Base-by-base conservation (phyloP, 306 rosid genomes). In the Abrus precatorius region DNA sequence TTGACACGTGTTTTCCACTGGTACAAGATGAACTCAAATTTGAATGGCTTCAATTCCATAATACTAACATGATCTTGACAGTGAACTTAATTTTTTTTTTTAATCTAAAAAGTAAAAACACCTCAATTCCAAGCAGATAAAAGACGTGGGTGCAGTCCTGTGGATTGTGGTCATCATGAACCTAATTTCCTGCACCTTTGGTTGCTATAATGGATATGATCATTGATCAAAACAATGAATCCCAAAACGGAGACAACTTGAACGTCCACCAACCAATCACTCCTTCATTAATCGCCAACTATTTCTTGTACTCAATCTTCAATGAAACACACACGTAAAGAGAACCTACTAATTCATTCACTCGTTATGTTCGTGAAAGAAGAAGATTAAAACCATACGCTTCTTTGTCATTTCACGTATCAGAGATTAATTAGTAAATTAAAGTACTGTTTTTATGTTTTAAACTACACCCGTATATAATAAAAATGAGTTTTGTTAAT, bases 161-260 rank as follows among this genome's bases (percentile, higher is more conserved):
- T 43, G 59, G 71, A 75, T 34, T 69, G 55, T 48, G 61, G 71
- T 62, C 11, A 69, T 63, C 41, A 73, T 77, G 72, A 52, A 69
- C 27, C 59, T 54, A 69, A 59, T 38, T 72, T 36, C 10, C 53
- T 28, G 87, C 36, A 75, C 20, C 71, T 36, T 59, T 49, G 2
- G 33, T 43, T 60, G 69, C 72, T 57, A 84, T 81, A 53, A 61
- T 83, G 59, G 82, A 5, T 6, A 38, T 61, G 83, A 69, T 69
- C 50, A 60, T 69, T 76, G 80, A 72, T 66, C 72, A 43, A 53
- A 79, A 79, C 59, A 65, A 33, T 73, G 76, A 74, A 67, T 75
- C 74, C 76, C 33, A 55, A 55, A 78, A 40, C 34, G n/a, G 69
- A 64, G 86, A 82, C 90, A 70, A 40, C 67, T 50, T 80, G 5